Base-by-base conservation (phyloP, 805 yeast species). In the Nakazawaea pomicola region DNA sequence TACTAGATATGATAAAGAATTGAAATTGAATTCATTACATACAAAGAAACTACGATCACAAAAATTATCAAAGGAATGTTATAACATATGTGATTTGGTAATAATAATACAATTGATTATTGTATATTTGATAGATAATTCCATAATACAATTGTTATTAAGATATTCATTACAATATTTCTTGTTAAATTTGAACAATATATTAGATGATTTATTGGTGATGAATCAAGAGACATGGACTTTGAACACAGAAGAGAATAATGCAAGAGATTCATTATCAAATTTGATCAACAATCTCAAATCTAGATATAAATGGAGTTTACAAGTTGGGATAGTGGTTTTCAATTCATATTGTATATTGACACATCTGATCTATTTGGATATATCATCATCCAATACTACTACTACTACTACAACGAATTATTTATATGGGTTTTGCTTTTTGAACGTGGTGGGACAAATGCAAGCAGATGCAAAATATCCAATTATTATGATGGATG, bases 381-480 rank as follows among this genome's bases (percentile, higher is more conserved):
- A 14, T 16, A 12, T n/a, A 11, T 11, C 28, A n/a, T n/a, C n/a
- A n/a, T n/a, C n/a, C n/a, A n/a, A n/a, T n/a, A n/a, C n/a, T n/a
- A n/a, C n/a, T n/a, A n/a, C n/a, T n/a, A n/a, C n/a, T 11, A 15
- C 27, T 18, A 10, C 29, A 11, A 36, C 24, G n/a, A 49, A 46
- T 27, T 57, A 50, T 37, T 36, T 33, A 3, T 48, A 52, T 38
- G 45, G 47, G 10, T 46, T 55, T 3, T 38, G 52, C 6, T 49
- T 57, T 36, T 47, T 59, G 35, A 51, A 56, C 37, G 39, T 59
- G 18, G 48, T 59, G 10, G 64, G 64, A 6, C 58, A 59, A 36
- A 36, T 49, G 27, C 44, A 44, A 14, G 29, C 44, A 4, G 20
- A 41, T 3, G 40, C 33, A 16, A 35, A 18, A 15, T 4, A 36